phyloP scores from a whole-genome alignment of 2,329 filamentous ascomycete genomes.

The Colletotrichum kahawae region DNA sequence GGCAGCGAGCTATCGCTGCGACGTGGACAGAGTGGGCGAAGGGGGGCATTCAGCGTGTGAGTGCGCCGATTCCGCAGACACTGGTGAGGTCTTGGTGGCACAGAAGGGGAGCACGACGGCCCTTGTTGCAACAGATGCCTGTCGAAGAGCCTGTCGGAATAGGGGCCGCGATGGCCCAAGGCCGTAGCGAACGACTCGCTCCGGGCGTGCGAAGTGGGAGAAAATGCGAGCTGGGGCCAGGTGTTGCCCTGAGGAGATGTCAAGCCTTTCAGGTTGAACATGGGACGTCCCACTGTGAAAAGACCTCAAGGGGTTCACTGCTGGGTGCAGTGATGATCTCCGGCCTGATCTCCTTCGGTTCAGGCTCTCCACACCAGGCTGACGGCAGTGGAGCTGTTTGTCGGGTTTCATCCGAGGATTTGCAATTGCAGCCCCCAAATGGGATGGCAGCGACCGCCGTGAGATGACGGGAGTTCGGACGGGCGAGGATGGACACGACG shows the following conservation, averaged over 20 bases:
- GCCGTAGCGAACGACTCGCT: neutral
- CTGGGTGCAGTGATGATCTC: constrained; percentile 2
- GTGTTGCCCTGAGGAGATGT: neutral
- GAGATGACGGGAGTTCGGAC: neutral
- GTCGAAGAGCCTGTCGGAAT: neutral
- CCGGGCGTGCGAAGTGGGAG: neutral
- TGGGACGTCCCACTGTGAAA: neutral
- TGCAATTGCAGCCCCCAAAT: neutral
- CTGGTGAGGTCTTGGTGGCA: constrained; percentile 7
- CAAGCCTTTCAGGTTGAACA: neutral
- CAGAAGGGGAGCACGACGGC: neutral
- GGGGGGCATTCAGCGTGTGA: neutral
- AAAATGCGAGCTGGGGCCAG: neutral
- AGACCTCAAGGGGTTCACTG: neutral
- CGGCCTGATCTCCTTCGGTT: constrained; percentile 1
- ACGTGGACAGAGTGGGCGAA: neutral
- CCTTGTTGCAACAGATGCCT: constrained; percentile 15
- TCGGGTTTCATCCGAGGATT: constrained; percentile 18
- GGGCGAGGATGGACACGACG: neutral
- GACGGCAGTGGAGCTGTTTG: neutral
- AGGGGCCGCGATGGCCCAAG: neutral
- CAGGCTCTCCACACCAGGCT: neutral
- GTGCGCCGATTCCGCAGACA: neutral
- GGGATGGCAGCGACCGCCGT: neutral
- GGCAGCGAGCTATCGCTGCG: neutral